Evolutionary conservation across 2,329 filamentous ascomycete genomes (phyloP).

Genomic region (Sporothrix humicola): DNA sequence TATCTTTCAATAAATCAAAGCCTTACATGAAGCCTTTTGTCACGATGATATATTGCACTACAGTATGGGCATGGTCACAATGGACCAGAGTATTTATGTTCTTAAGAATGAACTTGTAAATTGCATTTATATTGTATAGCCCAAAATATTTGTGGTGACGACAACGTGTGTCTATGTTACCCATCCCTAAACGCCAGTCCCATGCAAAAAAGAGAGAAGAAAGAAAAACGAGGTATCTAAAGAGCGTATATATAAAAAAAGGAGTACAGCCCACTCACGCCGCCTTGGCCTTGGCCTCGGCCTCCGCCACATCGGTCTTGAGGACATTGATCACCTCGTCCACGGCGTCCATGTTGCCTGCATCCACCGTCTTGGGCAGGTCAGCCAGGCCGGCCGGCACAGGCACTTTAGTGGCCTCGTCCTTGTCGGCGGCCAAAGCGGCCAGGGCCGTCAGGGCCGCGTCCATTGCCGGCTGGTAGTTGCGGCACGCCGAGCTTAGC

Average conservation of each 20-base stretch:
- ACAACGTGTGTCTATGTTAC: not conserved
- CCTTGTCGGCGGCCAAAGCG: not conserved
- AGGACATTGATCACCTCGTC: slow-evolving; percentile 75
- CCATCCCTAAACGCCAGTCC: slow-evolving; percentile 28
- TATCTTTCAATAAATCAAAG: slow-evolving; percentile 21
- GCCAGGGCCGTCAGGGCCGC: slow-evolving; percentile 65
- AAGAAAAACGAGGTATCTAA: slow-evolving; percentile 4
- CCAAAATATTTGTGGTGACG: not conserved
- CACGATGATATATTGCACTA: not conserved
- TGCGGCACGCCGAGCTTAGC: slow-evolving; percentile 82
- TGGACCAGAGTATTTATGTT: not conserved
- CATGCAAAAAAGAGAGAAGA: slow-evolving; percentile 31
- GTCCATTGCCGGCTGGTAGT: slow-evolving; percentile 85
- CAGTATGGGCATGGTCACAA: not conserved
- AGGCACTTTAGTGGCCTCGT: slow-evolving; percentile 22
- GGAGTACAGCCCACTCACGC: not conserved
- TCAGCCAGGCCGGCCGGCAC: slow-evolving; percentile 54
- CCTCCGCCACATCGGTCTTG: slow-evolving; percentile 55
- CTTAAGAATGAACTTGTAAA: not conserved
- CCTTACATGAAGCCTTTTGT: not conserved
- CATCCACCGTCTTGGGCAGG: slow-evolving; percentile 69
- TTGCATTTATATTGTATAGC: slow-evolving; percentile 1
- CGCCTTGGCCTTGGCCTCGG: slow-evolving; percentile 40
- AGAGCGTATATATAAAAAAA: not conserved
- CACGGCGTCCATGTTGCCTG: slow-evolving; percentile 83